Base-by-base conservation (phyloP, 768 basidiomycete genomes). In the Leccinum pellstonianum region DNA sequence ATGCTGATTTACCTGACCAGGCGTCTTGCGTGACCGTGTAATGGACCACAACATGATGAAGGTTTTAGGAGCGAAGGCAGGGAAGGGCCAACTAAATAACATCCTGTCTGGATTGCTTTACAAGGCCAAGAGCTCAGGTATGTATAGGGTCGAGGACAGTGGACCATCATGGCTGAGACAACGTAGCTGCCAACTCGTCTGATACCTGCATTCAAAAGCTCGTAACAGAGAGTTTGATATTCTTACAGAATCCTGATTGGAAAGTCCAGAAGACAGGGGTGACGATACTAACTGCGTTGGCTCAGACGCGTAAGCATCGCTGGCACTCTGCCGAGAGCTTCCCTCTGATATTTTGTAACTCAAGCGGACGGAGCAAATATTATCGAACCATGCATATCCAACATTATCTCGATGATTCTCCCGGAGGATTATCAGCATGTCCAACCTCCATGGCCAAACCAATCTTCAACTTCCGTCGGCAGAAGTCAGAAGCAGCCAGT, bases 211-310 rank as follows among this genome's bases (percentile, higher is more conserved):
- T 65, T 3, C n/a, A 9, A 2, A 25, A 57, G 3, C 69, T 70
- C 2, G 60, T 70, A 1, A 5, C 23, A 1, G 59, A 47, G 14
- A 57, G 66, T 55, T 25, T 70, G 52, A 5, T 37, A 3, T 29
- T 46, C 14, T 27, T 68, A 10, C 12, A 2, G 17, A 33, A 47
- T 0, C 17, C 19, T 3, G n/a, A 5, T 6, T 68, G 69, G 69
- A 63, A 62, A n/a, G 17, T 6, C 12, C 69, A 68, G 59, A 70
- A 70, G 27, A 62, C 61, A 4, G 68, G 66, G 3, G 64, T 68
- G 51, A 62, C 50, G 5, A 68, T 70, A 10, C 64, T 70, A 4
- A 64, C 60, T 11, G 64, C 68, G 3, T 54, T 70, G 53, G 57
- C 64, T 27, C 64, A 55, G 47, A 70, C 66, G 1, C 47, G 69